These are phyloP conservation scores for Aspergillus affinis DNA, from an alignment of 495 filamentous ascomycete species.

Conservation along the genomic window DNA sequence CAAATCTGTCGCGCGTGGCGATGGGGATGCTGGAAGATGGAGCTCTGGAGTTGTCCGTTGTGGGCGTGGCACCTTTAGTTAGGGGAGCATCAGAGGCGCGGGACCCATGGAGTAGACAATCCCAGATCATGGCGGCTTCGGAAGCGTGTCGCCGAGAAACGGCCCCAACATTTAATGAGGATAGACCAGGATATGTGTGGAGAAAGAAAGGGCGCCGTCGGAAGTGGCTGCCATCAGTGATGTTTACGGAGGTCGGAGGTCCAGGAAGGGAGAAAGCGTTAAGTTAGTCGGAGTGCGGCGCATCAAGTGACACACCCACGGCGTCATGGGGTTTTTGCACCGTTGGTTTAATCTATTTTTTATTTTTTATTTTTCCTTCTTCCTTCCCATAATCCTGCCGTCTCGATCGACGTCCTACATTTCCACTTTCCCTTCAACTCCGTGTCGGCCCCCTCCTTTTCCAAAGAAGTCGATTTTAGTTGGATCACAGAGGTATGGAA, in stretches of 20 bases:
- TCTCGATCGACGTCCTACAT: too few relatives aligned
- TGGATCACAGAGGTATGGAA: background rate
- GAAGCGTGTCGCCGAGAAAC: conserved; percentile 20
- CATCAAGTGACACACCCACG: conserved; percentile 3
- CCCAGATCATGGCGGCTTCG: conserved; percentile 13
- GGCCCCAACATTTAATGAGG: conserved; percentile 22
- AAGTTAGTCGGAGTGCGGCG: too few relatives aligned
- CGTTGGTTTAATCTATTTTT: background rate
- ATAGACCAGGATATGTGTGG: conserved; percentile 17
- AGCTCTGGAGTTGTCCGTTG: background rate
- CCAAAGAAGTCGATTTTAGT: too few relatives aligned
- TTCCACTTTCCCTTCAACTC: too few relatives aligned
- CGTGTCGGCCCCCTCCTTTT: background rate
- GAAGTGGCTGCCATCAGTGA: conserved; percentile 13
- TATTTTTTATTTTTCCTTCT: too few relatives aligned
- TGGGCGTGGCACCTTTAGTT: too few relatives aligned
- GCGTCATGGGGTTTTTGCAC: background rate
- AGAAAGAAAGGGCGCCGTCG: conserved; percentile 12
- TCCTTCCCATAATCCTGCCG: too few relatives aligned
- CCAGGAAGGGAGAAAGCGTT: too few relatives aligned
- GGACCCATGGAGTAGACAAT: conserved; percentile 7
- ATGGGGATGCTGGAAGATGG: background rate
- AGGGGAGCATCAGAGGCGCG: conserved; percentile 10
- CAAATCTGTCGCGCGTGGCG: background rate
- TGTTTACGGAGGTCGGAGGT: background rate